These are phyloP conservation scores for Rhizophora mangle DNA, from an alignment of 345 rosid genomes.

Conservation along the genomic window DNA sequence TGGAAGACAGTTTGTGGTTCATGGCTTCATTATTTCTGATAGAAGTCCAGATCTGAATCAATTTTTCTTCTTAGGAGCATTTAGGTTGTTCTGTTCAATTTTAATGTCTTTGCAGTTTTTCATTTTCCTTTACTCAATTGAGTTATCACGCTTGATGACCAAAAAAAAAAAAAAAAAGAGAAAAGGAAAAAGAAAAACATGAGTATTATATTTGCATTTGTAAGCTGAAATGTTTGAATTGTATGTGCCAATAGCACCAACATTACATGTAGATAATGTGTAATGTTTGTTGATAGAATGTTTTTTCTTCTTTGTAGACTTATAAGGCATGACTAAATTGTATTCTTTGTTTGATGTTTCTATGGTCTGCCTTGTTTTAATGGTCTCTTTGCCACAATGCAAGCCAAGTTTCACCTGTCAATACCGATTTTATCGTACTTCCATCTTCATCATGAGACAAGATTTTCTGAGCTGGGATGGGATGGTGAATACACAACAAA, in stretches of 20 bases:
- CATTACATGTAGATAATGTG: conserved; percentile 58
- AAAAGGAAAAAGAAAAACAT: too few species aligned
- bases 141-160: not conserved
- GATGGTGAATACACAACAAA: too few species aligned
- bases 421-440: not conserved
- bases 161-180: too few species aligned
- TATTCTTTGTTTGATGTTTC: not conserved
- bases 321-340: not conserved
- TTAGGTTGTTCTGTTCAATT: conserved; percentile 22
- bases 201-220: not conserved
- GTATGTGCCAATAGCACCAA: conserved; percentile 30
- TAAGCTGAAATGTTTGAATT: conserved; percentile 18
- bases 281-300: conserved; percentile 23
- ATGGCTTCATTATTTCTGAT: conserved; percentile 16
- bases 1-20: conserved; percentile 12
- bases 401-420: not conserved
- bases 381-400: not conserved
- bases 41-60: conserved; percentile 20
- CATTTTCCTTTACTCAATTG: conserved; percentile 11
- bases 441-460: not conserved
- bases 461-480: not conserved
- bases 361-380: conserved; percentile 10
- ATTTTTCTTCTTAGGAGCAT: conserved; percentile 30
- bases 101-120: conserved; percentile 8
- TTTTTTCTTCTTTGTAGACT: conserved; percentile 18